These are phyloP conservation scores for Neopestalotiopsis rosae DNA, from an alignment of 2,329 filamentous ascomycete genomes.

Conservation along the genomic window DNA sequence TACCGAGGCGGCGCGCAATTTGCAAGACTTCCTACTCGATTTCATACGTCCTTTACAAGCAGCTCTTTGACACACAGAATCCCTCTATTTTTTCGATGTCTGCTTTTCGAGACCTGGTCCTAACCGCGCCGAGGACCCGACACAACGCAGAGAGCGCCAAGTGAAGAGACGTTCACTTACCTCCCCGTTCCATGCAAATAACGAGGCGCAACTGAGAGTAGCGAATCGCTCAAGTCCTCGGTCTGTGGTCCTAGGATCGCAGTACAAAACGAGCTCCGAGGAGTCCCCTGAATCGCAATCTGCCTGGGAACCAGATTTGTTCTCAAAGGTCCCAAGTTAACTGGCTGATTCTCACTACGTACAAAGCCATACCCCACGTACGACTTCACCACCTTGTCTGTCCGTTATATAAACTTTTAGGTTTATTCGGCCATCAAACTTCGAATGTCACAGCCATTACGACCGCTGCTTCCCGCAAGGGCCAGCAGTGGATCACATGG, in stretches of 20 bases:
- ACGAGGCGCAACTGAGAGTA: not conserved
- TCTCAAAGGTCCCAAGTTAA: not conserved
- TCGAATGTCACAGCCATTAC: conserved; percentile 21
- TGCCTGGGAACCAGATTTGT: not conserved
- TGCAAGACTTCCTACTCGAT: not conserved
- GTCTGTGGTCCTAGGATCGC: too few species aligned
- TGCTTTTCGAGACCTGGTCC: not conserved
- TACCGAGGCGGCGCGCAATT: not conserved
- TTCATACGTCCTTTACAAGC: not conserved
- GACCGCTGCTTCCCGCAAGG: conserved; percentile 20
- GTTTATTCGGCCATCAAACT: not conserved
- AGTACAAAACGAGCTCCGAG: not conserved
- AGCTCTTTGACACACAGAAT: not conserved
- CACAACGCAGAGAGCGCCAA: not conserved
- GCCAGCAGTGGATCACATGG: conserved; percentile 14
- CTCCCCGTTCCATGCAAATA: not conserved
- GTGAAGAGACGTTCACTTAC: not conserved
- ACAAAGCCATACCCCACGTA: not conserved
- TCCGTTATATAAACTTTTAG: not conserved
- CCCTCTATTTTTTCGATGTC: not conserved
- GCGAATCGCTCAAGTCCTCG: too few species aligned
- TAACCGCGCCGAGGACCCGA: not conserved
- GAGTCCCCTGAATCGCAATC: not conserved
- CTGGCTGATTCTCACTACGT: not conserved
- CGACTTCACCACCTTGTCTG: not conserved